These are phyloP conservation scores for Sugiyamaella pinicola DNA, from an alignment of 1,139 yeast species.

Conservation along the genomic window DNA sequence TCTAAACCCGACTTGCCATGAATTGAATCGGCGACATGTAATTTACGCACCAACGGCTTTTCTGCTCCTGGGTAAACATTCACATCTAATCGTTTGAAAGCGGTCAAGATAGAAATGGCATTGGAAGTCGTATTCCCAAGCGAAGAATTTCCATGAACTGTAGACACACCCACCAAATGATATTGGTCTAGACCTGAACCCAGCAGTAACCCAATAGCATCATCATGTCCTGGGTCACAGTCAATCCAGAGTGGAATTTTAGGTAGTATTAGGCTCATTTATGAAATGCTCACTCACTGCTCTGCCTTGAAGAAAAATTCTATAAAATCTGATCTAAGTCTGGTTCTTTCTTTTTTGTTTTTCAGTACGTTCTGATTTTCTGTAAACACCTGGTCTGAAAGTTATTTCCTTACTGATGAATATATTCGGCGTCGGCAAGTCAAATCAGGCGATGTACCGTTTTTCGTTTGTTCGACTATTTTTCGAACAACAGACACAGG, in stretches of 20 bases:
- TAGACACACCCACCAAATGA: conserved; percentile 70
- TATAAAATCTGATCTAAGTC: no score
- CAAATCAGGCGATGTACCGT: no score
- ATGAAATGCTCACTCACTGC: no score
- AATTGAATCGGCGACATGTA: conserved; percentile 59
- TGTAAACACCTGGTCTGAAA: no score
- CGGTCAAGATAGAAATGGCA: conserved; percentile 66
- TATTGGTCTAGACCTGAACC: conserved; percentile 62
- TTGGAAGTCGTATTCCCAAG: conserved; percentile 68
- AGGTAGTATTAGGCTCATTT: conserved; percentile 20
- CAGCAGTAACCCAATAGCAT: conserved; percentile 72
- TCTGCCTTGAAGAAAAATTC: no score
- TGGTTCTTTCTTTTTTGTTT: no score
- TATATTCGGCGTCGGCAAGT: no score
- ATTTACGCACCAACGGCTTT: conserved; percentile 55
- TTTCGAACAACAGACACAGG: no score
- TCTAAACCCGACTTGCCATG: conserved; percentile 80
- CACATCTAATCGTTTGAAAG: conserved; percentile 51
- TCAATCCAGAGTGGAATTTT: conserved; percentile 78
- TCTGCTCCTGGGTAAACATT: conserved; percentile 70
- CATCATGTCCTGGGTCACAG: conserved; percentile 94
- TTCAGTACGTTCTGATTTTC: no score
- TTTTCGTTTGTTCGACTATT: no score
- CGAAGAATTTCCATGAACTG: conserved; percentile 81
- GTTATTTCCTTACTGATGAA: no score